phyloP scores from a whole-genome alignment of 75 land plant genomes.

The Pinus taeda region DNA sequence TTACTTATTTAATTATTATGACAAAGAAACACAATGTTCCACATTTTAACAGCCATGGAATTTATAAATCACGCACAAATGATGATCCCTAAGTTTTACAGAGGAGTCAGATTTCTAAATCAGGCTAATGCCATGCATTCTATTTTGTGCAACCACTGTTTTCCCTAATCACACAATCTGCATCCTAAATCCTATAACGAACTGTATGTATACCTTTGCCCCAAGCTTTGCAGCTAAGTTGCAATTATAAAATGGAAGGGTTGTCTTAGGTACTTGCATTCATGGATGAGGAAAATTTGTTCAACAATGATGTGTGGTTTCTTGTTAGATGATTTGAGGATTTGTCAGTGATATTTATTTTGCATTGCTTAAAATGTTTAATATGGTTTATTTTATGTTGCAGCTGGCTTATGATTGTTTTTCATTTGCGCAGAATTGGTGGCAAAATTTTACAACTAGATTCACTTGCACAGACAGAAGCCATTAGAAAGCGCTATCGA shows the following conservation, averaged over 20 bases:
- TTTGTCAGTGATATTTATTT: not conserved
- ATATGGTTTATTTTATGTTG: not conserved
- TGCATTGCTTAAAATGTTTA: not conserved
- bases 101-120: no score
- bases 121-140: no score
- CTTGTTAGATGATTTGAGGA: not conserved
- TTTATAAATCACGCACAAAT: no score
- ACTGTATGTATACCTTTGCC: not conserved
- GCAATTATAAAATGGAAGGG: not conserved
- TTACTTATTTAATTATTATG: no score
- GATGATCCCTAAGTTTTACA: no score
- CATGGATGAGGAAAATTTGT: not conserved
- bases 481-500: constrained; percentile 79
- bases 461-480: constrained; percentile 80
- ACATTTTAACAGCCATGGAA: no score
- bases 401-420: not conserved
- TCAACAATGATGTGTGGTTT: not conserved
- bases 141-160: no score
- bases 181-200: not conserved
- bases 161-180: not conserved
- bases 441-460: constrained; percentile 80
- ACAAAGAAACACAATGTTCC: no score
- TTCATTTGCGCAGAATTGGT: constrained; percentile 32
- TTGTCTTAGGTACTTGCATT: not conserved
- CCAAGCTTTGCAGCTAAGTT: not conserved